Evolutionary conservation across 257 asterid species (phyloP).

Genomic region (Petunia axillaris): DNA sequence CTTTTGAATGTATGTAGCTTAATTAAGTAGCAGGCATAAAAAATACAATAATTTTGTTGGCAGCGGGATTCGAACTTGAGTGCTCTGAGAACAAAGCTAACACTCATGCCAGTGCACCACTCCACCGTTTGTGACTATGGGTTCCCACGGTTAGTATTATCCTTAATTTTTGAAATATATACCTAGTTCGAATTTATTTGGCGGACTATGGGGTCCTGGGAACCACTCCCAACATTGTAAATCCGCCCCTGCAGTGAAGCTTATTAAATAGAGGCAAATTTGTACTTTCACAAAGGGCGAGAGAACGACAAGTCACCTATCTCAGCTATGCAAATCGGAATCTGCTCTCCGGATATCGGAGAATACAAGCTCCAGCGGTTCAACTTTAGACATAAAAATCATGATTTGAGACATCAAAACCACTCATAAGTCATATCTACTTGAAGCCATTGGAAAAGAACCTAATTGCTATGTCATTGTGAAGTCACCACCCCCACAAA

Average conservation of each 20-base stretch:
- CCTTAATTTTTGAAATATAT: too few relatives aligned
- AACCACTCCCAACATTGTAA: too few relatives aligned
- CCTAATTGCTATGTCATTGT: not conserved
- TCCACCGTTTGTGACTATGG: too few relatives aligned
- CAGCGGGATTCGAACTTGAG: too few relatives aligned
- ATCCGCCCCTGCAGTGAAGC: not conserved
- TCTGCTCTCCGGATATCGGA: not conserved
- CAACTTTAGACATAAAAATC: not conserved
- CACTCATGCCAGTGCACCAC: too few relatives aligned
- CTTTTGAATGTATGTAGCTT: too few relatives aligned
- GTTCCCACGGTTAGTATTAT: too few relatives aligned
- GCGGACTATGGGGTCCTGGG: too few relatives aligned
- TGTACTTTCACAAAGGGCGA: not conserved
- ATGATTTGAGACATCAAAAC: not conserved
- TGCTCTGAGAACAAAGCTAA: too few relatives aligned
- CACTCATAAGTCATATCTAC: not conserved
- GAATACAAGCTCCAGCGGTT: not conserved
- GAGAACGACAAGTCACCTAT: not conserved
- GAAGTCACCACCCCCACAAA: not conserved
- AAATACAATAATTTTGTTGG: too few relatives aligned
- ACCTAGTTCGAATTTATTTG: too few relatives aligned
- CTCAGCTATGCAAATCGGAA: not conserved
- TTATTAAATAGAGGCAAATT: constrained; percentile 7
- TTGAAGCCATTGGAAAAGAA: constrained; percentile 11
- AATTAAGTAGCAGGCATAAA: too few relatives aligned